Evolutionary conservation across 2,329 filamentous ascomycete species (phyloP).

Genomic region (Dissoconium aciculare): DNA sequence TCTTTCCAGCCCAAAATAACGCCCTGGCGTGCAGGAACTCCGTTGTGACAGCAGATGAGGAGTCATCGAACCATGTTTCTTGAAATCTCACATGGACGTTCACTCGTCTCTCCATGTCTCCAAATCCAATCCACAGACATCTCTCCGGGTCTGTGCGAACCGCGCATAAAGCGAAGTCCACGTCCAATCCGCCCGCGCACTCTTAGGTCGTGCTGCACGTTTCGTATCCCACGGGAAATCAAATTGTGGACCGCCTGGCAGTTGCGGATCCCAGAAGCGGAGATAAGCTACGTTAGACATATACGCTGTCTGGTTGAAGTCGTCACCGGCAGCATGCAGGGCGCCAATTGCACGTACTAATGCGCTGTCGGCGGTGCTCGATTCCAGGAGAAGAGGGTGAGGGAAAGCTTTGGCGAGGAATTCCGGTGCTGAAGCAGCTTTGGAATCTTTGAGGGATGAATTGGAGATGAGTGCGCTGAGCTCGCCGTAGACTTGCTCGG

Average conservation of each 20-base stretch:
- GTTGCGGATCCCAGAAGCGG: slow-evolving; percentile 32
- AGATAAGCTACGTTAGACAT: slow-evolving; percentile 32
- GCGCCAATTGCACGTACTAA: slow-evolving; percentile 20
- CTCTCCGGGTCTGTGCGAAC: slow-evolving; percentile 36
- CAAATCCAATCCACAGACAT: slow-evolving; percentile 39
- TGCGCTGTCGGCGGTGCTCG: slow-evolving; percentile 11
- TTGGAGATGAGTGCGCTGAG: slow-evolving; percentile 9
- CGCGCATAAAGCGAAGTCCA: slow-evolving; percentile 37
- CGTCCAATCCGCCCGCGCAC: slow-evolving; percentile 32
- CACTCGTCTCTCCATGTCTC: slow-evolving; percentile 32
- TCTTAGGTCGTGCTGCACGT: slow-evolving; percentile 29
- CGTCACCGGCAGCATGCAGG: slow-evolving; percentile 15
- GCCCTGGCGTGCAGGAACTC: no score
- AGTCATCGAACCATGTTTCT: no score
- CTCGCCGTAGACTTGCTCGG: slow-evolving; percentile 8
- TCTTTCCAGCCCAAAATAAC: no score
- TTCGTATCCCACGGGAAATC: slow-evolving; percentile 32
- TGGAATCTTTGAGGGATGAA: no score
- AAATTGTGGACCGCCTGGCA: slow-evolving; percentile 38
- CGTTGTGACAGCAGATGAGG: no score
- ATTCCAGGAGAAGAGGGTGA: slow-evolving; percentile 16
- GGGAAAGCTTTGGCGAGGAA: slow-evolving; percentile 17
- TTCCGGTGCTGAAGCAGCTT: neutral
- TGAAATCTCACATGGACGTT: no score
- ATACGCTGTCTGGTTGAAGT: slow-evolving; percentile 33